Conservation (phyloP, 148 eudicot genomes). For the Vaccinium darrowii region DNA sequence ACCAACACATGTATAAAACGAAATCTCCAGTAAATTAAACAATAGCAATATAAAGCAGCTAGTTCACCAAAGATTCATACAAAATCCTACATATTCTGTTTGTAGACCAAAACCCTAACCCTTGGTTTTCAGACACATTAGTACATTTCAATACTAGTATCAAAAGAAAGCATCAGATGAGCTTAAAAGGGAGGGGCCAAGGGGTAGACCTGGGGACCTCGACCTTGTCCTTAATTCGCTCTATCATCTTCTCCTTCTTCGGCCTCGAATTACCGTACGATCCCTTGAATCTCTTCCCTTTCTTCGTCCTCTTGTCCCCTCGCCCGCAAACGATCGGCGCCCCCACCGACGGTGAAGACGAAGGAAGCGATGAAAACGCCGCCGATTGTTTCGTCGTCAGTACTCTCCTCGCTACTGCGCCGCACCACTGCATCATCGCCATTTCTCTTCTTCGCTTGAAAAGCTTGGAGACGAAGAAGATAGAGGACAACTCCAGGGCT, state of each 20-base stretch:
- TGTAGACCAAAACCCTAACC: neutral
- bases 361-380: conserved; percentile 21
- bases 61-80: neutral
- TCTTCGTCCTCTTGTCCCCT: conserved; percentile 94
- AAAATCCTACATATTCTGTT: neutral
- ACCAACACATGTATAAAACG: neutral
- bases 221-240: conserved; percentile 74
- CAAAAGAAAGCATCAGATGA: conserved; percentile 39
- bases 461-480: neutral
- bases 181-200: conserved; percentile 99
- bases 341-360: conserved; percentile 24
- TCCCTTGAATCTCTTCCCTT: conserved; percentile 94
- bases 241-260: conserved; percentile 68
- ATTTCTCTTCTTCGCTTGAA: conserved; percentile 18
- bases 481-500: neutral
- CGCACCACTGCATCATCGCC: conserved; percentile 60
- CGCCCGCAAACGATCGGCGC: conserved; percentile 68
- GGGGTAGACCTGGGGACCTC: conserved; percentile 98
- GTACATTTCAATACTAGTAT: neutral
- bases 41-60: neutral
- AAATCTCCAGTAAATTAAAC: neutral
- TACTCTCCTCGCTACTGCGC: conserved; percentile 37
- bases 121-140: neutral
- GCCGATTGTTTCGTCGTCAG: conserved; percentile 29
- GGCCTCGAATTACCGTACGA: conserved; percentile 81